Base-by-base conservation (phyloP, 257 asterid species). In the Ophiorrhiza pumila region DNA sequence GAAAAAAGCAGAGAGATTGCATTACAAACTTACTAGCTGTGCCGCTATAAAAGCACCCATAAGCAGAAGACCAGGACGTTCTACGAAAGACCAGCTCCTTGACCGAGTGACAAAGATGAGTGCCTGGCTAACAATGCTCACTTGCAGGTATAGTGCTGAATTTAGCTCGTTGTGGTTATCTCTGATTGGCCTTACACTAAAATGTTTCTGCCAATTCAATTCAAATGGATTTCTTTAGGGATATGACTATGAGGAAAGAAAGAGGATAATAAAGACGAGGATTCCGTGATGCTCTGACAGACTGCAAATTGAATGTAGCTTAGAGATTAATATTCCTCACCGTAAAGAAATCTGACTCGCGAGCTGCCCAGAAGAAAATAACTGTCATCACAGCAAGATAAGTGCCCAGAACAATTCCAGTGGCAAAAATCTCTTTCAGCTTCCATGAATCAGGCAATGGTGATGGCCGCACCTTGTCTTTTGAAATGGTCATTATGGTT, bases 381-480 rank as follows among this genome's bases (percentile, higher is more conserved):
- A 86, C 91, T 5, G 91, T 86, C 87, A 86, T 86, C 20, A 86
- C 71, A 17, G 91, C 91, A 60, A 86, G 79, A 74, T 86, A 86
- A 65, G 89, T 75, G 31, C 89, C 91, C 74, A 86, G 84, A 77
- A 84, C 87, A 39, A 82, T 31, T 29, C 91, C 91, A 25, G 91
- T 86, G 50, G 87, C 87, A 41, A 86, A 86, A 29, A 86, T 84
- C 63, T 86, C 91, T 8, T 50, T 80, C 69, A 86, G 82, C 73
- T 86, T 86, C 91, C 91, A 86, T 1, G 90, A 86, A 65, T 86
- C 91, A 5, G 91, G 91, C 81, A 84, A 60, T 42, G 91, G 89
- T 20, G 91, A 84, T 5, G 91, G 91, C 64, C 65, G 72, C 76
- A 86, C 89, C 65, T 79, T 86, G 78, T 86, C 91, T 61, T 86